Evolutionary conservation across 73 alveolate species (phyloP).

Genomic region (Tetrahymena elliotti): DNA sequence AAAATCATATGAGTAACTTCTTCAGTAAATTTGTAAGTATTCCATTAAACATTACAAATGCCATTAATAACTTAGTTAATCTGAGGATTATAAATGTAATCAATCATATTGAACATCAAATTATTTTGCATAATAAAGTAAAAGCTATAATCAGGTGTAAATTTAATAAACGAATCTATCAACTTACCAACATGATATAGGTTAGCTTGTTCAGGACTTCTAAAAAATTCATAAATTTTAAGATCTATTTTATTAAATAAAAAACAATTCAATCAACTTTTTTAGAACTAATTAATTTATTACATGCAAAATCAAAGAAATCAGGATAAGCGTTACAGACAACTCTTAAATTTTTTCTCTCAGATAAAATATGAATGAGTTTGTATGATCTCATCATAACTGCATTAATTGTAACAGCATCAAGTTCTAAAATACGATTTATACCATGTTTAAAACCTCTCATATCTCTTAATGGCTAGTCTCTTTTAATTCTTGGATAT

Average conservation of each 20-base stretch:
- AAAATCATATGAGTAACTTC: neutral
- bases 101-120: neutral
- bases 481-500: neutral
- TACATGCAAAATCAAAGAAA: neutral
- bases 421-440: neutral
- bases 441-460: neutral
- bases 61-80: neutral
- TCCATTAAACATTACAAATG: neutral
- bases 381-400: neutral
- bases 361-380: neutral
- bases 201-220: neutral
- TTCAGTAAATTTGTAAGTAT: neutral
- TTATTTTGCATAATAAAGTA: neutral
- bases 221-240: neutral
- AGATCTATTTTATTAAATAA: neutral
- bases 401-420: neutral
- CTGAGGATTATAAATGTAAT: neutral
- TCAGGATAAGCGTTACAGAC: neutral
- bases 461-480: neutral
- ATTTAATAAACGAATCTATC: neutral
- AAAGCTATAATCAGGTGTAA: neutral
- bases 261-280: neutral
- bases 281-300: neutral
- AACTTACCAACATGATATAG: neutral
- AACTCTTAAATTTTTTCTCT: neutral